Evolutionary conservation across 176 grass and related monocot genomes (phyloP), one percentile per base, ranked within the genome.

Genomic region (Musa itinerans): DNA sequence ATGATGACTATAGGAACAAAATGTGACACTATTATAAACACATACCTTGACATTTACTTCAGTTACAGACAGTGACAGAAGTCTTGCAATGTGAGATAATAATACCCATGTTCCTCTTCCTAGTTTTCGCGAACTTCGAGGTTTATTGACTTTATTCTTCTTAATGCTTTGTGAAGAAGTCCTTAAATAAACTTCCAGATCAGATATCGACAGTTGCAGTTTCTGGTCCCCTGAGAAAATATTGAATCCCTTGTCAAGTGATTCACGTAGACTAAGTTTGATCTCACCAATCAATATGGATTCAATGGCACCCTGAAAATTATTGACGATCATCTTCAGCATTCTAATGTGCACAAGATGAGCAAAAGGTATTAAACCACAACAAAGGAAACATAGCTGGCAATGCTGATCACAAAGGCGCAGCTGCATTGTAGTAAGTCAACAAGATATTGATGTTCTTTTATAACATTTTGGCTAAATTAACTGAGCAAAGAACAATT

Each of bases 1-100:
- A 63, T 27, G 9, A 34, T 26, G 3, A 55, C 14, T 78, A 63
- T 21, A 51, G 34, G 12, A 43, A 43, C 13, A 34, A 78, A 52
- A 67, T 77, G 10, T 73, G 63, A 63, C 55, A 6, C 23, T 59
- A 48, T 53, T 69, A 78, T 43, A 49, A 48, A 61, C 64, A 20
- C 13, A 76, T 87, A 98, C 94, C 94, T 98, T 98, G 51, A 98
- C 54, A 76, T 52, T 98, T 71, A 91, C 50, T 73, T 98, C 90
- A 53, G 79, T 85, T 73, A 98, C 16, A 79, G 79, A 85, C 65
- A 98, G 19, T 53, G 94, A 91, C 24, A 90, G 72, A 76, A 91
- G 72, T 54, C 80, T 89, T 63, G 86, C 79, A 59, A 83, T 50
- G 65, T 88, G 87, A 77, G 84, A 79, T 71, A 93, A 83, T 19